Evolutionary conservation across 805 yeast species (phyloP), one percentile per base, ranked within the genome.

Genomic region (Groenewaldozyma tartarivorans): DNA sequence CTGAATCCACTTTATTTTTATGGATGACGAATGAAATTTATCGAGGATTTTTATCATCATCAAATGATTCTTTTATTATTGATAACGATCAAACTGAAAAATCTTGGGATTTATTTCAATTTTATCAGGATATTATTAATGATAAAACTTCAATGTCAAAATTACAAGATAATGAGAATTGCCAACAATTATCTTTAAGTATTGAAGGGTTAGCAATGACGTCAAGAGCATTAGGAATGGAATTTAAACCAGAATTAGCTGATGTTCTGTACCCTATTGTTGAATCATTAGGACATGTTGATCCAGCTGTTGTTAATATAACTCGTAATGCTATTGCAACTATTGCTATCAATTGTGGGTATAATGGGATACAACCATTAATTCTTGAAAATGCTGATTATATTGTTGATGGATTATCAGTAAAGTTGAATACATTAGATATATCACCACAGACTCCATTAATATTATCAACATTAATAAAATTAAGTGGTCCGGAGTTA

Each of bases 331-430:
- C 85, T 1, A 61, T 76, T 3, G 43, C 63, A 16, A 62, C 73
- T 2, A 61, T 88, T 4, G 72, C 84, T 0, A 48, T 58, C 6
- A 56, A 64, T 3, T 62, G 77, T 9, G 81, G 79, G 45, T 60
- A 60, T 39, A 57, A 60, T 13, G 75, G 85, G 0, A 58, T 88
- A 2, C 63, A 63, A 26, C 58, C 59, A 2, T 54, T 90, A 44
- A 66, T 92, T 1, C 52, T 69, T 29, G 76, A 75, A 20, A 90
- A 87, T 55, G 69, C 77, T 42, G 96, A 90, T 51, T 88, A 88
- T 54, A 59, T 90, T 16, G 64, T 87, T 13, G 96, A 92, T 55
- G 63, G 86, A 0, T 64, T 87, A n/a, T 80, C 94, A 2, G 59
- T 77, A 21, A 74, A 72, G 46, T 63, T 92, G 40, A 75, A 85